phyloP scores from a whole-genome alignment of 148 eudicot genomes.

The Polygonum aviculare region DNA sequence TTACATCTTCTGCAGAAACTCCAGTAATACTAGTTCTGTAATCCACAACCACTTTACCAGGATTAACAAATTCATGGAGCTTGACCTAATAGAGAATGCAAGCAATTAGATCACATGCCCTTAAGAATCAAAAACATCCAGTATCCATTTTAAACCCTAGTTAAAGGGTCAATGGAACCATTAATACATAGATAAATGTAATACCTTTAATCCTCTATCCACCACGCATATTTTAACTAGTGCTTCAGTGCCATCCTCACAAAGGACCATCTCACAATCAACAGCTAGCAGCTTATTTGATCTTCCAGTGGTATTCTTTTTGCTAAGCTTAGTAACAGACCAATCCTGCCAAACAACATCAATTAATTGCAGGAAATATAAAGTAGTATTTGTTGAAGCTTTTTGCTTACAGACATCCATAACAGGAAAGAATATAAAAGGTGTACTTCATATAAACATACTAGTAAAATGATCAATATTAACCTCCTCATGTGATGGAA shows the following conservation, averaged over 20 bases:
- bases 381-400: background rate
- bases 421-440: background rate
- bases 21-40: constrained; percentile 83
- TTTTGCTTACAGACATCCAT: background rate
- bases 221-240: constrained; percentile 80
- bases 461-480: constrained; percentile 3
- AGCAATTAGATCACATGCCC: background rate
- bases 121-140: background rate
- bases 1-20: constrained; percentile 63
- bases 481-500: constrained; percentile 87
- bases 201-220: constrained; percentile 62
- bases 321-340: constrained; percentile 46
- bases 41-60: constrained; percentile 70
- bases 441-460: background rate
- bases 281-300: constrained; percentile 56
- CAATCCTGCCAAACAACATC: constrained; percentile 51
- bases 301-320: constrained; percentile 34
- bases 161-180: background rate
- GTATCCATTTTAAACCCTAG: background rate
- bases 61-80: constrained; percentile 77
- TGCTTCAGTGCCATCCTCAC: constrained; percentile 96
- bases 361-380: background rate
- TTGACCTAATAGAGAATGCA: constrained; percentile 42
- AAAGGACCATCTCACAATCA: constrained; percentile 99
- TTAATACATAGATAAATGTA: background rate